Base-by-base conservation (phyloP, 2,329 filamentous ascomycete genomes). In the Nigrograna mackinnonii region DNA sequence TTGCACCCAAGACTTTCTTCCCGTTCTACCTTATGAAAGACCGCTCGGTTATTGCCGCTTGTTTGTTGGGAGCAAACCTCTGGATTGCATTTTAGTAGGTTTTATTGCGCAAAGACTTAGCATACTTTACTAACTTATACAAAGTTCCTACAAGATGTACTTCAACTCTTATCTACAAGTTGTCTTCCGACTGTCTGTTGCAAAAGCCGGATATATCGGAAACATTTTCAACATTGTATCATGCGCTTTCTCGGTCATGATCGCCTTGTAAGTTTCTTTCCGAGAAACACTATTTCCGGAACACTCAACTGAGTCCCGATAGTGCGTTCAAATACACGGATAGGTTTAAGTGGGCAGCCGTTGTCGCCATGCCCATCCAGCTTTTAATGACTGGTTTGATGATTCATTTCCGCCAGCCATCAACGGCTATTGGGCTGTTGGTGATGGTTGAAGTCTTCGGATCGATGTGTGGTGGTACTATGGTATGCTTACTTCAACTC, bases 371-470 rank as follows among this genome's bases (percentile, higher is more conserved):
- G 16, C 59, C 69, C 2, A 69, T 85, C 5, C 85, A 82, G 68
- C 71, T 82, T 50, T 78, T 83, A 17, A 80, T 81, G 2, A 84
- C 83, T 48, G 83, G 82, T 12, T 70, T 86, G 2, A 71, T 85
- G 33, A 84, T 55, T 9, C 45, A 49, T 30, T 55, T 55, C 46
- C 52, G 52, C 16, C 46, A 48, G n/a, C 54, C 54, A 82, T 54
- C 72, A 21, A 36, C 34, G 17, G 2, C 17, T 12, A 22, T 4
- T 16, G 34, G 34, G 17, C 20, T 21, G 12, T 12, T 36, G 2
- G 34, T 36, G 18, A 21, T 36, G 34, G 11, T 20, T 16, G 18
- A 36, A 36, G 34, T 36, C 17, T 21, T 36, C 18, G 11, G 17
- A 7, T 7, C 34, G 17, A 21, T 36, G 13, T 7, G 18, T 6